Percentiles rank a stretch among this genome's conserved stretches.
Conservation (phyloP, 2,329 filamentous ascomycete genomes). For the Davidsoniella virescens region DNA sequence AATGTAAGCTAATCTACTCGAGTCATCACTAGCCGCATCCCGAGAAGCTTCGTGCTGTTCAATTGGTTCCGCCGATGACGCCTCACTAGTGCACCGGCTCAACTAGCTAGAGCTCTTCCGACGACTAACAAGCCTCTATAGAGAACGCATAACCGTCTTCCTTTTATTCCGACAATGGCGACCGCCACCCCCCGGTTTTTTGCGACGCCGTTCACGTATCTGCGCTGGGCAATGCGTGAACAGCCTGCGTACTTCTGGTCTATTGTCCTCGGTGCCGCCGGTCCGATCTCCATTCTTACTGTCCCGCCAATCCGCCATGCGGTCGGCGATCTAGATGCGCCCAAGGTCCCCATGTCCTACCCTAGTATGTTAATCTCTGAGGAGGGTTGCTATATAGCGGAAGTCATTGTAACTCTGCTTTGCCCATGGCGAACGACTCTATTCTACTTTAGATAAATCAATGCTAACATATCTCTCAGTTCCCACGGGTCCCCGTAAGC, state of each 20-base stretch:
- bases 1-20: too few relatives aligned
- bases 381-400: neutral
- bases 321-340: slow-evolving; percentile 58
- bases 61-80: neutral
- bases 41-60: neutral
- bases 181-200: slow-evolving; percentile 58
- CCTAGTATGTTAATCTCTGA: slow-evolving; percentile 50
- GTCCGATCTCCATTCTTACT: slow-evolving; percentile 52
- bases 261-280: slow-evolving; percentile 53
- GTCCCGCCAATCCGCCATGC: slow-evolving; percentile 58
- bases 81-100: neutral
- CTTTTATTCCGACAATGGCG: slow-evolving; percentile 34
- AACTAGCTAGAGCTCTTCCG: too few relatives aligned
- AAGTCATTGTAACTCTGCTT: neutral
- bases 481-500: slow-evolving; percentile 41
- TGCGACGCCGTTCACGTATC: slow-evolving; percentile 65
- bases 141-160: too few relatives aligned
- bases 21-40: neutral
- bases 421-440: neutral
- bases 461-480: slow-evolving; percentile 26
- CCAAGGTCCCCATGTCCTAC: slow-evolving; percentile 73
- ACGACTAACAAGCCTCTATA: too few relatives aligned
- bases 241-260: slow-evolving; percentile 88
- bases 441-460: neutral
- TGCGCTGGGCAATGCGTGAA: slow-evolving; percentile 74